Conservation (phyloP, 1,284 basidiomycete species). For the Irpex lacteus region DNA sequence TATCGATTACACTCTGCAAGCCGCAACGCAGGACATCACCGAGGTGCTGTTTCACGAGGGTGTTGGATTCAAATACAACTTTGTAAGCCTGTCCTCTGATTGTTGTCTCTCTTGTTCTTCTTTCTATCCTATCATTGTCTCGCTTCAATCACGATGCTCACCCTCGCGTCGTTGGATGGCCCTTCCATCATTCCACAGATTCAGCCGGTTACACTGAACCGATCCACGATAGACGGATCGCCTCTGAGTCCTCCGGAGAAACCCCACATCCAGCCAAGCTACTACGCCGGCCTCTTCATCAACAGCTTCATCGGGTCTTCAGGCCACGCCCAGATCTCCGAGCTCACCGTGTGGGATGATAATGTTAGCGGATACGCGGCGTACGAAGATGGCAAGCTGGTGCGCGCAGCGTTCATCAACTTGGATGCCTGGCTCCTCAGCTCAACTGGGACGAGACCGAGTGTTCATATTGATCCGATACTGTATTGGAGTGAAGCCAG, state of each 20-base stretch:
- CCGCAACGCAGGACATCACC: conserved; percentile 34
- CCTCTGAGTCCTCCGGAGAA: conserved; percentile 39
- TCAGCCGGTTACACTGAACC: conserved; percentile 51
- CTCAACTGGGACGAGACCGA: conserved; percentile 29
- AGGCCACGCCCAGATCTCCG: conserved; percentile 45
- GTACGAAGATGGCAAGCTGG: conserved; percentile 45
- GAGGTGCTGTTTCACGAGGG: conserved; percentile 41
- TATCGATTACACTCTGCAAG: conserved; percentile 60
- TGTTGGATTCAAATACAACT: conserved; percentile 43
- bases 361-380: conserved; percentile 62
- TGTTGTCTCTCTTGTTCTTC: background rate
- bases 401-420: conserved; percentile 57
- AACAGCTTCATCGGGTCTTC: conserved; percentile 38
- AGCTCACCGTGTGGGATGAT: conserved; percentile 49
- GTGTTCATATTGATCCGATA: conserved; percentile 42
- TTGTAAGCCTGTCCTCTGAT: conserved; percentile 25
- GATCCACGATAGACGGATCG: conserved; percentile 49
- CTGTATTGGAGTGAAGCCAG: conserved; percentile 26
- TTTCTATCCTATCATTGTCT: background rate
- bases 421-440: conserved; percentile 47
- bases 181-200: conserved; percentile 34
- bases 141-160: background rate
- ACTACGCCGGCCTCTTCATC: conserved; percentile 44
- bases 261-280: conserved; percentile 45
- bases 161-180: background rate